These are phyloP conservation scores for Daldinia concentrica DNA, from an alignment of 495 filamentous ascomycete genomes.

Conservation along the genomic window DNA sequence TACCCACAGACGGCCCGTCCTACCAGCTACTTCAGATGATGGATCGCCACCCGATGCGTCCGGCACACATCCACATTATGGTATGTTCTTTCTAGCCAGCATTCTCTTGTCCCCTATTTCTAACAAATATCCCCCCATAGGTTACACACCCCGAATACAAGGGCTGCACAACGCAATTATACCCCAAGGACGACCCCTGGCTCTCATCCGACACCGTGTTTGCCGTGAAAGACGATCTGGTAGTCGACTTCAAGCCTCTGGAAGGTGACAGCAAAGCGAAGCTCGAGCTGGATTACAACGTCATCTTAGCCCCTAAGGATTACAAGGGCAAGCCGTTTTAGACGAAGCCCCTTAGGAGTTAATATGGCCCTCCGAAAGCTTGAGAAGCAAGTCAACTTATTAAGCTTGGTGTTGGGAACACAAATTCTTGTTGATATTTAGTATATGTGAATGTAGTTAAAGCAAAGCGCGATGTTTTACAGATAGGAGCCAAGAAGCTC, in stretches of 20 bases:
- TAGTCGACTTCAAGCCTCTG: constrained; percentile 75
- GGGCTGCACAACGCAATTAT: constrained; percentile 80
- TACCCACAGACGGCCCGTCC: constrained; percentile 78
- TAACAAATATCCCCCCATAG: constrained; percentile 28
- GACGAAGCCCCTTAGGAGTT: neutral
- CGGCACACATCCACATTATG: constrained; percentile 87
- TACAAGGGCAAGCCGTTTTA: constrained; percentile 56
- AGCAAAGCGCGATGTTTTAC: neutral
- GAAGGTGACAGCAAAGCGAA: constrained; percentile 69
- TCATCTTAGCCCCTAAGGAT: constrained; percentile 62
- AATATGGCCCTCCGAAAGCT: neutral
- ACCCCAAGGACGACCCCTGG: constrained; percentile 75
- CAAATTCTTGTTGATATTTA: constrained; percentile 3
- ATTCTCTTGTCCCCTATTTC: neutral
- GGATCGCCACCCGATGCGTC: constrained; percentile 84
- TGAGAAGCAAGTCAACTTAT: neutral
- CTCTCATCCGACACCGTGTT: constrained; percentile 78
- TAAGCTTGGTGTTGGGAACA: neutral
- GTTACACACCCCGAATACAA: constrained; percentile 63
- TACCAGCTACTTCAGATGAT: constrained; percentile 73
- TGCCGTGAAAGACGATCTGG: constrained; percentile 79
- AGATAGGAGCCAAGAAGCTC: neutral
- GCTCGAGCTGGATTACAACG: constrained; percentile 75
- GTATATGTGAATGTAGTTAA: neutral
- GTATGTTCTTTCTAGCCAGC: constrained; percentile 53